Base-by-base conservation (phyloP, 805 yeast species). In the Babjeviella inositovora region DNA sequence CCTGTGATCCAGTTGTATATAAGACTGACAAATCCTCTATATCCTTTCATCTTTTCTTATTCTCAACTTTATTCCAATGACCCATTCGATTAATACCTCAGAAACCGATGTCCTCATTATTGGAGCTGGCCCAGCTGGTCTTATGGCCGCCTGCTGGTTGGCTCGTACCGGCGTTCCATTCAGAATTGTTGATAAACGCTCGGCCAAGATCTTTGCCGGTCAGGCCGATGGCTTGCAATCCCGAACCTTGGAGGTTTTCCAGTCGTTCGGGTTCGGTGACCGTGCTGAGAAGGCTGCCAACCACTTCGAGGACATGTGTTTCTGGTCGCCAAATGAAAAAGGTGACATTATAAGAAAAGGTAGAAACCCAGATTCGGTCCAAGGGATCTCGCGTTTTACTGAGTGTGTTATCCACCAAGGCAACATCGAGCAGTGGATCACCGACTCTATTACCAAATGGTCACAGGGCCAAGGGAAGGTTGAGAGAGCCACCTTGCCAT, bases 121-220 rank as follows among this genome's bases (percentile, higher is more conserved):
- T 16, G 54, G 54, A 10, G 54, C 54, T 13, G 54, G 54, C 9
- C 54, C 54, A 8, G 46, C 54, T 7, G 53, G 54, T 6, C 35
- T 41, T 18, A 47, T 47, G 53, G 32, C 42, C 8, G 53, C 50
- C 6, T 27, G 25, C 14, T 33, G 41, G 34, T 32, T 43, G n/a
- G 43, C 50, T 7, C 30, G 50, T 9, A 27, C 43, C 11, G 53
- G 51, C 4, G 28, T 38, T 9, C 25, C 41, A n/a, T 35, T 35
- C 24, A 30, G 43, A 7, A 39, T 47, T 19, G 35, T 47, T 23
- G 53, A 47, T 32, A 41, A 47, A 18, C 34, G 53, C 16, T 21
- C 41, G 5, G 31, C 23, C 18, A 36, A 39, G 21, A 28, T 39
- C 10, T 43, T 36, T 26, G 31, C 43, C 5, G 53, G 53, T 5